A percentile compares a stretch with the other conserved stretches of the same genome.
These are phyloP conservation scores for Wickerhamiella dianesei DNA, from an alignment of 805 yeast genomes.

Conservation along the genomic window DNA sequence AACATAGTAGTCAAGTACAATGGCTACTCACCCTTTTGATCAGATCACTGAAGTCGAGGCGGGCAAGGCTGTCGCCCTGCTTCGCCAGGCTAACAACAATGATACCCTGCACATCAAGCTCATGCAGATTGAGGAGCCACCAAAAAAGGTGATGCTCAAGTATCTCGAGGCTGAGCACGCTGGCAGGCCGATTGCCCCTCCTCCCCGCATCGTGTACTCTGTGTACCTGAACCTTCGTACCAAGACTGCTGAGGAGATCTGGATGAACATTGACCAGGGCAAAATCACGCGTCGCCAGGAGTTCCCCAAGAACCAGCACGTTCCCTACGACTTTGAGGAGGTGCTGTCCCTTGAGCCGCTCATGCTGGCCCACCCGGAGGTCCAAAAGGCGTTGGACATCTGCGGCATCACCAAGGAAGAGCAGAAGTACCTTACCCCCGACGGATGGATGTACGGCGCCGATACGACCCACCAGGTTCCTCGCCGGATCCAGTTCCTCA, in stretches of 20 bases:
- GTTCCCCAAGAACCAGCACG: slow-evolving; percentile 49
- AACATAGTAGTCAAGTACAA: not conserved
- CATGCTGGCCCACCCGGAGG: slow-evolving; percentile 70
- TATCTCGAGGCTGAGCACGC: slow-evolving; percentile 53
- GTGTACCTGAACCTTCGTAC: slow-evolving; percentile 47
- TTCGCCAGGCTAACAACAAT: slow-evolving; percentile 20
- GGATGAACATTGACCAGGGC: slow-evolving; percentile 50
- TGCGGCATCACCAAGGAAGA: slow-evolving; percentile 35
- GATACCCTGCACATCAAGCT: slow-evolving; percentile 24
- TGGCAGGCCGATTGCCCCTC: slow-evolving; percentile 36
- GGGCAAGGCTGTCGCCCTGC: slow-evolving; percentile 18
- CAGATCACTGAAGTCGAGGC: slow-evolving; percentile 24
- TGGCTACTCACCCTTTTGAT: slow-evolving; percentile 23
- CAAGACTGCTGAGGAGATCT: slow-evolving; percentile 48
- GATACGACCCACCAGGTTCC: slow-evolving; percentile 36
- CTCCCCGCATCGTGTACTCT: slow-evolving; percentile 55
- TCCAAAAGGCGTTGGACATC: slow-evolving; percentile 74
- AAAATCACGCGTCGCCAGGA: slow-evolving; percentile 45
- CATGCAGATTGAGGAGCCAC: slow-evolving; percentile 43
- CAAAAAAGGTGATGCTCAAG: slow-evolving; percentile 55
- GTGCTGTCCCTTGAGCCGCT: slow-evolving; percentile 8
- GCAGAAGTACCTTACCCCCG: slow-evolving; percentile 16
- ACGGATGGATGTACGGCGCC: slow-evolving; percentile 68
- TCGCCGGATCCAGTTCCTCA: slow-evolving; percentile 49
- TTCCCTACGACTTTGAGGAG: slow-evolving; percentile 53